Evolutionary conservation across 1,284 basidiomycete genomes (phyloP), one percentile per base, ranked within the genome.

Genomic region (Vanrija humicola): DNA sequence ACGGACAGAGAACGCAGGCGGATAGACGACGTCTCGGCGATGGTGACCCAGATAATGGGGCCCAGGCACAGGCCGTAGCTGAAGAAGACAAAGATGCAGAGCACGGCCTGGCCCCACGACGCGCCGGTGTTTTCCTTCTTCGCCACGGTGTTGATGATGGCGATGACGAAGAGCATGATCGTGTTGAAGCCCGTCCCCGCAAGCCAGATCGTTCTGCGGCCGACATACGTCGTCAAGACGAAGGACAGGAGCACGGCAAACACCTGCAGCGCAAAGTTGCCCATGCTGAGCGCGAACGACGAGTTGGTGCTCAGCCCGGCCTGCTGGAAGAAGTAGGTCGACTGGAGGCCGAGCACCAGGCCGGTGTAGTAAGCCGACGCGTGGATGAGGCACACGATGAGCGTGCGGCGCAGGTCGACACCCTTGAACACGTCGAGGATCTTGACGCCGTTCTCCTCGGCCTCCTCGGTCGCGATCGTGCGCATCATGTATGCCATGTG

Each of bases 351-450:
- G 38, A 72, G 66, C 3, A 66, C 46, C 52, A 67, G 68, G 44
- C 70, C 70, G 16, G 67, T 54, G 46, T 74, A 59, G 53, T 70
- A 69, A 54, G 76, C 74, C n/a, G 63, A 64, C 18, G 70, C 67
- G 56, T 72, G 76, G 48, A 73, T 66, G 54, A 66, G 65, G 52
- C 67, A 68, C 38, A 68, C 73, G 42, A 79, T 77, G 43, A 71
- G 64, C n/a, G 78, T 79, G 34, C 78, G 66, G n/a, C 78, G 67
- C 15, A 74, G 64, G 58, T 79, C 73, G 61, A 66, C 66, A 9
- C 75, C 70, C 50, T 66, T 69, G 75, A 79, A 76, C 52, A 76
- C 70, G 52, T 79, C 77, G 47, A 68, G 62, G 75, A 77, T 43
- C 43, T 64, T 39, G 65, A 62, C 34, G 2, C 34, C 34, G 34